phyloP scores from a whole-genome alignment of 495 filamentous ascomycete species.

The Neurospora sp. region DNA sequence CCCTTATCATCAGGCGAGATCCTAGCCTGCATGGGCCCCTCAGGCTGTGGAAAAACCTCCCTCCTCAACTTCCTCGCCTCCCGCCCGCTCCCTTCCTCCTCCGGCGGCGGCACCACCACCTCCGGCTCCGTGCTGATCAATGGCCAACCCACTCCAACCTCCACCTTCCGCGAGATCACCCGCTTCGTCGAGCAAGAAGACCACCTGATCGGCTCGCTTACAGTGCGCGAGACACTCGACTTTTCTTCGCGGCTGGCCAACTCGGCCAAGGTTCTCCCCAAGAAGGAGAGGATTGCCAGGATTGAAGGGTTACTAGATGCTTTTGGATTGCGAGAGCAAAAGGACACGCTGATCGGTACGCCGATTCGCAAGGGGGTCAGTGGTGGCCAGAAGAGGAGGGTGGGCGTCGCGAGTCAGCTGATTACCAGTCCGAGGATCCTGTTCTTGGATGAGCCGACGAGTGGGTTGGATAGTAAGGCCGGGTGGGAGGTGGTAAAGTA shows the following conservation, averaged over 20 bases:
- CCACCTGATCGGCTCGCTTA: conserved; percentile 67
- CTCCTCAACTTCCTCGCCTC: conserved; percentile 69
- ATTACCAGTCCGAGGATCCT: conserved; percentile 70
- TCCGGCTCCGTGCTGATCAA: conserved; percentile 47
- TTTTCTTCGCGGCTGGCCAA: conserved; percentile 73
- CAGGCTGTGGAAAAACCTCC: conserved; percentile 69
- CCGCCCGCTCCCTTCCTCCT: conserved; percentile 38
- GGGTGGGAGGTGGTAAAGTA: conserved; percentile 77
- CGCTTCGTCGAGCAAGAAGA: conserved; percentile 83
- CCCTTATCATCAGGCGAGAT: conserved; percentile 47
- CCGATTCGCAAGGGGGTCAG: conserved; percentile 69
- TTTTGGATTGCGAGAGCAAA: conserved; percentile 63
- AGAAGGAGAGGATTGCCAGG: conserved; percentile 61
- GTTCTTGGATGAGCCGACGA: conserved; percentile 77
- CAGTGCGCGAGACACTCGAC: conserved; percentile 63
- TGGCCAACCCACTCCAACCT: conserved; percentile 29
- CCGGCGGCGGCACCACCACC: background rate
- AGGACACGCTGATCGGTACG: conserved; percentile 61
- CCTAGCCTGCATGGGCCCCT: conserved; percentile 67
- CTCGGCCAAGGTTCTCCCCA: conserved; percentile 10
- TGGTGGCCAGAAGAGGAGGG: conserved; percentile 68
- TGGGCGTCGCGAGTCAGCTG: conserved; percentile 70
- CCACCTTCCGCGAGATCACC: conserved; percentile 41
- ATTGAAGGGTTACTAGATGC: conserved; percentile 80
- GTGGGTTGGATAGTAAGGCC: conserved; percentile 68